phyloP scores from a whole-genome alignment of 2,329 filamentous ascomycete genomes.

The Tolypocladium cylindrosporum region DNA sequence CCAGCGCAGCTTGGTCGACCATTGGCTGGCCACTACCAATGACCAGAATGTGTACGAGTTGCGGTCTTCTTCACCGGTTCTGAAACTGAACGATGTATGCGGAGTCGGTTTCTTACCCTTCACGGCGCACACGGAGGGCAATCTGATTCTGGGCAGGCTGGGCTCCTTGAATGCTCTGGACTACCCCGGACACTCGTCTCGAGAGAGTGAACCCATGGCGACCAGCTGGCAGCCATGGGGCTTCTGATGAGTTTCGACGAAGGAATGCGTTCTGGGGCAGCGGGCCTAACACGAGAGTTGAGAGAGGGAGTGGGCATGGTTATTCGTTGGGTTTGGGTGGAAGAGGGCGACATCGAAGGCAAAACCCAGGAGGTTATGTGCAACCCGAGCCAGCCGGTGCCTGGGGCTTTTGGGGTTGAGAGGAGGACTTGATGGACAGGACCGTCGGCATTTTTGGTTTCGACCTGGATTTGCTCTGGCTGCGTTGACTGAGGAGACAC shows the following conservation, averaged over 20 bases:
- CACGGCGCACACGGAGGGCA: neutral
- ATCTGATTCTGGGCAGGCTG: neutral
- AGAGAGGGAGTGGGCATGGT: neutral
- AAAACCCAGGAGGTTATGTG: neutral
- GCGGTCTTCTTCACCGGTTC: neutral
- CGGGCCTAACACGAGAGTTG: neutral
- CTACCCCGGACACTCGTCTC: neutral
- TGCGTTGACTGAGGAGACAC: neutral
- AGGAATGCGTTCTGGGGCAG: neutral
- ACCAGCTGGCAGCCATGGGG: neutral
- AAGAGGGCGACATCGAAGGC: neutral
- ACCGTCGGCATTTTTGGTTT: neutral
- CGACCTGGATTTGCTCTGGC: neutral
- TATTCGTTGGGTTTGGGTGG: neutral
- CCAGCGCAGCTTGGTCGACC: neutral
- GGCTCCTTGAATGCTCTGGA: neutral
- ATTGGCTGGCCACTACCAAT: neutral
- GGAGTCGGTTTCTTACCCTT: neutral
- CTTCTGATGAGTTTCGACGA: neutral
- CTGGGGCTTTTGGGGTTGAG: neutral
- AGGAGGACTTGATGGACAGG: neutral
- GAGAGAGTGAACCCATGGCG: neutral
- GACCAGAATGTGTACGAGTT: conserved; percentile 1
- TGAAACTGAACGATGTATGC: neutral
- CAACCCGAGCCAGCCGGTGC: neutral